Evolutionary conservation across 805 yeast species (phyloP).

Genomic region (Teunomyces panamensis): DNA sequence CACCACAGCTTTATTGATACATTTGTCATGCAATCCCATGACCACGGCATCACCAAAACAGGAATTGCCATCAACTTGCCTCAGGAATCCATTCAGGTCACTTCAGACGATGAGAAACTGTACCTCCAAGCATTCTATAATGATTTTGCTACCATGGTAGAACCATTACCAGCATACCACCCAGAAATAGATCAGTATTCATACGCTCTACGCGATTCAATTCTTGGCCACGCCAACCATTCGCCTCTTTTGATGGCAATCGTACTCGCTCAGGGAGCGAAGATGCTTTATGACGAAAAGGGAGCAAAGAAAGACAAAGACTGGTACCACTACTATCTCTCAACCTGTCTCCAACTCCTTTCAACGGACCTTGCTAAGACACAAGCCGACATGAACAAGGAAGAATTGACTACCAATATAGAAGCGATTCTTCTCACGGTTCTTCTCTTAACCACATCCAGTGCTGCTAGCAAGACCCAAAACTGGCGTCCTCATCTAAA

Average conservation of each 20-base stretch:
- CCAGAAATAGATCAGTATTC: slow-evolving; percentile 19
- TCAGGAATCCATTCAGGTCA: slow-evolving; percentile 21
- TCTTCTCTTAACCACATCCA: slow-evolving; percentile 57
- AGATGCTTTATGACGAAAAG: slow-evolving; percentile 44
- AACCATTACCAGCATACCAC: slow-evolving; percentile 35
- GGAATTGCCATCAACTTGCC: slow-evolving; percentile 25
- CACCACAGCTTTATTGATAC: slow-evolving; percentile 1
- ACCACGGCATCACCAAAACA: not conserved
- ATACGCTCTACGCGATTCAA: slow-evolving; percentile 59
- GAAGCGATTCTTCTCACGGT: slow-evolving; percentile 67
- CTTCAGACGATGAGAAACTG: slow-evolving; percentile 22
- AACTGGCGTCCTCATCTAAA: slow-evolving; percentile 63
- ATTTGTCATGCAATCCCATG: not conserved
- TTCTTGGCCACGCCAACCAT: slow-evolving; percentile 54
- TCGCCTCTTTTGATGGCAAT: slow-evolving; percentile 64
- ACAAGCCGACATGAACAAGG: slow-evolving; percentile 15
- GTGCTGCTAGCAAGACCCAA: slow-evolving; percentile 49
- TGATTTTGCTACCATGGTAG: slow-evolving; percentile 31
- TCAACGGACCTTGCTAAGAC: slow-evolving; percentile 36
- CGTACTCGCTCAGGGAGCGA: slow-evolving; percentile 67
- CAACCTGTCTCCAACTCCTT: slow-evolving; percentile 56
- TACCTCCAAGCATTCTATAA: slow-evolving; percentile 35
- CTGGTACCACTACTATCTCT: slow-evolving; percentile 60
- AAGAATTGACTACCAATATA: slow-evolving; percentile 39
- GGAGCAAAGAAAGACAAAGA: slow-evolving; percentile 52